Evolutionary conservation across 371 early-diverging fungal species (phyloP).

Genomic region (Dichotomocladium elegans): DNA sequence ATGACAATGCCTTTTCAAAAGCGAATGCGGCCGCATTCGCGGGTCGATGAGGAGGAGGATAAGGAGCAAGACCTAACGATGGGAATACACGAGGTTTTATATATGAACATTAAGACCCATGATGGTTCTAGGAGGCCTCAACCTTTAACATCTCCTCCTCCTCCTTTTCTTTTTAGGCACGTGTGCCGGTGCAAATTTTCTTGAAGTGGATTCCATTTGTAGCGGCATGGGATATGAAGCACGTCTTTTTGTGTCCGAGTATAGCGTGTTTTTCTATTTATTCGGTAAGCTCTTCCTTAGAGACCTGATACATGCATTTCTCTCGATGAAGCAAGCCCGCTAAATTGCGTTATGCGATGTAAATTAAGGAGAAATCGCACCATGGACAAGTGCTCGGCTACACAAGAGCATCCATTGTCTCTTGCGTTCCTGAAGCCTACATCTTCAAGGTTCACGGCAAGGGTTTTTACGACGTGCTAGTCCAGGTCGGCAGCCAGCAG

Average conservation of each 20-base stretch:
- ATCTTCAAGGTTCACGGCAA: constrained; percentile 42
- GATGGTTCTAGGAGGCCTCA: too few species aligned
- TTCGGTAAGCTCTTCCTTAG: constrained; percentile 28
- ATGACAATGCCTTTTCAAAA: too few species aligned
- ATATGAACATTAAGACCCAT: too few species aligned
- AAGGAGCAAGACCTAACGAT: too few species aligned
- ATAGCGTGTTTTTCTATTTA: constrained; percentile 51
- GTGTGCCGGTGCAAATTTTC: constrained; percentile 45
- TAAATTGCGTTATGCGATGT: too few species aligned
- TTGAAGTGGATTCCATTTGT: constrained; percentile 46
- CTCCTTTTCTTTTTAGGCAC: constrained; percentile 11
- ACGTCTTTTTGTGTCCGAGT: constrained; percentile 45
- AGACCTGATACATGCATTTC: constrained; percentile 16
- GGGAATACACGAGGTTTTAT: too few species aligned
- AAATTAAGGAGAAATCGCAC: constrained; percentile 33
- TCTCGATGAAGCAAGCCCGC: too few species aligned
- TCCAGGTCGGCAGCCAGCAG: constrained; percentile 48
- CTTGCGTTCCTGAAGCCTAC: constrained; percentile 27
- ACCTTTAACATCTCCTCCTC: background rate
- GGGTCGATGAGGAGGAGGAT: too few species aligned
- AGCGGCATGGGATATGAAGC: constrained; percentile 56
- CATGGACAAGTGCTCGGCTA: constrained; percentile 43
- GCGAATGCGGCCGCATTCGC: constrained; percentile 6
- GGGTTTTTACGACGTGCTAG: constrained; percentile 31
- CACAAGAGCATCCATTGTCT: constrained; percentile 32